Evolutionary conservation across 441 rosid species (phyloP).

Genomic region (Euphorbia corollata): DNA sequence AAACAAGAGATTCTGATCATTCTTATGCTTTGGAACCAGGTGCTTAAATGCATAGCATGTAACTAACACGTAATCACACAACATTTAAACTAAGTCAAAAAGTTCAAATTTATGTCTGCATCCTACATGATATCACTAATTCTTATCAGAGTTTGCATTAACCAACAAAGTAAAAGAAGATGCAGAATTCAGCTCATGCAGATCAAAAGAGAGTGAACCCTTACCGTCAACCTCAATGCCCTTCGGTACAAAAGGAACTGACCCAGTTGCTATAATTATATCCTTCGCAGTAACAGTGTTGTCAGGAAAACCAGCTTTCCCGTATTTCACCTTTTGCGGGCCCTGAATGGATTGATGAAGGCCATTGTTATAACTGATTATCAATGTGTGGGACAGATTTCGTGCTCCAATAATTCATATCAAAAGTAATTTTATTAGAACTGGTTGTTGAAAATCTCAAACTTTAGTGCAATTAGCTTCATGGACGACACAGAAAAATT

Average conservation of each 20-base stretch:
- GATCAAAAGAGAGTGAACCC: not conserved
- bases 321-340: conserved; percentile 84
- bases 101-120: not conserved
- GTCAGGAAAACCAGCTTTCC: conserved; percentile 49
- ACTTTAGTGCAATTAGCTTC: not conserved
- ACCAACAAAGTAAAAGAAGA: not conserved
- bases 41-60: not conserved
- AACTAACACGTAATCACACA: not conserved
- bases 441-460: not conserved
- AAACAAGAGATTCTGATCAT: not conserved
- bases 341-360: conserved; percentile 44
- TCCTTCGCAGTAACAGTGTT: conserved; percentile 61
- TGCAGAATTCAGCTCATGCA: not conserved
- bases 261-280: conserved; percentile 92
- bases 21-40: not conserved
- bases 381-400: not conserved
- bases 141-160: not conserved
- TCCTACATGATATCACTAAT: not conserved
- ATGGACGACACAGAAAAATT: not conserved
- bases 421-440: not conserved
- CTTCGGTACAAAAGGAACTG: conserved; percentile 90
- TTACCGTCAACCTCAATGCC: conserved; percentile 98
- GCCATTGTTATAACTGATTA: not conserved
- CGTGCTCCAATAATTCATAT: not conserved
- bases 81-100: not conserved